phyloP scores from a whole-genome alignment of 1,284 basidiomycete species.

The Coniferiporia weirii region DNA sequence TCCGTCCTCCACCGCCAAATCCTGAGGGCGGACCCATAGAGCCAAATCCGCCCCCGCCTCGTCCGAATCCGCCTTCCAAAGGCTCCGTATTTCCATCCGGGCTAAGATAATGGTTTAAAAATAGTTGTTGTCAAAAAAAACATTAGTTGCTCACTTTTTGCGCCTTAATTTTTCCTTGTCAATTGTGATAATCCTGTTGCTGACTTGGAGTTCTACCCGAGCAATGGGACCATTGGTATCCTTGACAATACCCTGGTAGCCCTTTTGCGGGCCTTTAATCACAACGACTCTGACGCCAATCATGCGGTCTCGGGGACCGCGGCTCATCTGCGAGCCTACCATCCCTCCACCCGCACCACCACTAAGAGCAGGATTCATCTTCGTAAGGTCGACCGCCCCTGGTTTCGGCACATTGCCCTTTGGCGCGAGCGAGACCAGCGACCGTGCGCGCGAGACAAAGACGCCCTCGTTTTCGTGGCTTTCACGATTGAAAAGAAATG shows the following conservation, averaged over 20 bases:
- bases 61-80: slow-evolving; percentile 29
- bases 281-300: slow-evolving; percentile 81
- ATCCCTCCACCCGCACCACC: slow-evolving; percentile 64
- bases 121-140: not conserved
- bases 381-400: slow-evolving; percentile 76
- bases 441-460: slow-evolving; percentile 82
- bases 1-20: slow-evolving; percentile 15
- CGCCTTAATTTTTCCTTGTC: slow-evolving; percentile 77
- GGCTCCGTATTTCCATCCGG: slow-evolving; percentile 51
- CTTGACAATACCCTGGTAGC: slow-evolving; percentile 89
- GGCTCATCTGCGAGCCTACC: slow-evolving; percentile 73
- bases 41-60: not conserved
- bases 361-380: slow-evolving; percentile 87
- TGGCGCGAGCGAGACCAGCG: slow-evolving; percentile 79
- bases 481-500: slow-evolving; percentile 93
- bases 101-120: slow-evolving; percentile 28
- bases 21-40: slow-evolving; percentile 32
- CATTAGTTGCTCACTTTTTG: slow-evolving; percentile 60
- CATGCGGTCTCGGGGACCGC: slow-evolving; percentile 75
- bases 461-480: slow-evolving; percentile 89
- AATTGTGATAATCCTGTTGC: slow-evolving; percentile 87
- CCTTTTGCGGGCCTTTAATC: slow-evolving; percentile 87
- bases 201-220: slow-evolving; percentile 88
- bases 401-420: slow-evolving; percentile 67
- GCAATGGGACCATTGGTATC: slow-evolving; percentile 88